Percentiles rank a stretch among this genome's conserved stretches.
Conservation (phyloP, 164 flowering plant genomes). For the Magnolia changhungtana region DNA sequence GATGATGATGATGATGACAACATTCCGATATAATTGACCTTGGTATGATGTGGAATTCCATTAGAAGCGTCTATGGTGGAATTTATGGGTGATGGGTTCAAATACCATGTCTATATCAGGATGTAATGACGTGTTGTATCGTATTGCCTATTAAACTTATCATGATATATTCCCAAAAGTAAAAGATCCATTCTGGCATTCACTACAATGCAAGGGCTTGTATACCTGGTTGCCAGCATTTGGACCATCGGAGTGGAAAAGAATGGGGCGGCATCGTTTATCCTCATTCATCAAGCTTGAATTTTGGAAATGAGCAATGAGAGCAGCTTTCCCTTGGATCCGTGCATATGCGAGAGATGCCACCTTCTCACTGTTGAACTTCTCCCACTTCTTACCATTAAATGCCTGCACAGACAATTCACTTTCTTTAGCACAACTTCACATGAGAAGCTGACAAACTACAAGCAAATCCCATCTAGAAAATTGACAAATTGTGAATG, state of each 20-base stretch:
- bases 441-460: not conserved
- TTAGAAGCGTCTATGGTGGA: too few species aligned
- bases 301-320: slow-evolving; percentile 86
- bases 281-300: slow-evolving; percentile 96
- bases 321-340: slow-evolving; percentile 83
- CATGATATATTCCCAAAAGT: not conserved
- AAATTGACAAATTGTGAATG: not conserved
- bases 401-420: slow-evolving; percentile 48
- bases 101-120: too few species aligned
- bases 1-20: too few species aligned
- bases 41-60: too few species aligned
- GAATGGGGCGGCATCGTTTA: slow-evolving; percentile 89
- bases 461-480: not conserved
- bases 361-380: slow-evolving; percentile 90
- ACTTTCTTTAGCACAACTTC: not conserved
- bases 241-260: slow-evolving; percentile 82
- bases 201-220: not conserved
- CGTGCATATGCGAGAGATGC: slow-evolving; percentile 88
- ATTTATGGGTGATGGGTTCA: too few species aligned
- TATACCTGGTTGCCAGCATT: slow-evolving; percentile 87
- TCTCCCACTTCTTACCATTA: slow-evolving; percentile 90
- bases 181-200: not conserved
- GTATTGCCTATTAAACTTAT: not conserved
- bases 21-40: too few species aligned
- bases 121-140: too few species aligned